Evolutionary conservation across 306 rosid species (phyloP), one percentile per base, ranked within the genome.

Genomic region (Cucurbita maxima): DNA sequence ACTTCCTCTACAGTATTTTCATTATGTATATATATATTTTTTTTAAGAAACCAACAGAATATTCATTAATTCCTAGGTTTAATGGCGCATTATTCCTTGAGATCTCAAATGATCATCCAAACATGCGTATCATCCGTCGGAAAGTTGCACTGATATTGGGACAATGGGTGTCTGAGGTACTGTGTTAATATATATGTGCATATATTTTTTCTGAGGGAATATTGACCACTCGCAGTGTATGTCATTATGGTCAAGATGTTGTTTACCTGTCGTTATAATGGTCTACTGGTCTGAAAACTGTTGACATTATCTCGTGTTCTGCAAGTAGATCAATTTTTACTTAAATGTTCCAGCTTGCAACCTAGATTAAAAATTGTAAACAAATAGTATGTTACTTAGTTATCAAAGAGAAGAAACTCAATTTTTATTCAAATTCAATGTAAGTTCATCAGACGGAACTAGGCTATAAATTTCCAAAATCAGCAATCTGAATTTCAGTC

Each of bases 161-260:
- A 63, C 98, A 93, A 76, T 93, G 98, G 98, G 98, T 93, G 64
- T 93, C 98, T 78, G 98, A 93, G 97, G 98, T 93, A 89, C 2
- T 34, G 30, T 44, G 45, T 60, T 36, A 6, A 36, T 61, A 36
- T 44, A 55, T 20, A 54, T 7, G 6, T 40, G 38, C 10, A 36
- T 34, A 4, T 63, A 22, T 70, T 70, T 50, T 67, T 4, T 47
- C 34, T 53, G 13, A 69, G 15, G 15, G 11, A 20, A 40, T 50
- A 12, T 67, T 41, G n/a, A 19, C 53, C 54, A 44, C 58, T 20
- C 11, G 20, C 16, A 52, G 13, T 45, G 74, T 19, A 51, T 71
- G 2, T 71, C 45, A 51, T 38, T 10, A 51, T 71, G 48, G 50
- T 34, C 30, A 50, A n/a, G 48, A 13, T 51, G 8, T 36, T 52